Evolutionary conservation across 371 early-diverging fungal genomes (phyloP), one percentile per base, ranked within the genome.

Genomic region (Mucor velutinosus): DNA sequence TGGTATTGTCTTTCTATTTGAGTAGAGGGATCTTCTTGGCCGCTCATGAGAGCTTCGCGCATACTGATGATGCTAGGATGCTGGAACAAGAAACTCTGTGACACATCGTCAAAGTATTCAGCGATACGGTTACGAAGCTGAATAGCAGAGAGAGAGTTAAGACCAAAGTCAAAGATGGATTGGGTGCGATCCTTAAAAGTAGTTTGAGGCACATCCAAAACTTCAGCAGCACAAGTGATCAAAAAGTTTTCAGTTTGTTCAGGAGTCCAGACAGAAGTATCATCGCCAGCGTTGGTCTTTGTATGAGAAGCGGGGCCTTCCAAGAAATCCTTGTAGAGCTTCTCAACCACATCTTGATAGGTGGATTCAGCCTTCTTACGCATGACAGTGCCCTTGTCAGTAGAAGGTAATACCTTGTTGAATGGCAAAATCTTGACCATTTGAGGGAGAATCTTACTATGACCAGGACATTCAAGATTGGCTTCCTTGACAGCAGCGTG

Each of bases 401-500:
- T 79, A 0, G 39, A 30, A 7, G 75, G 73, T 4, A 80, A 41
- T 0, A 56, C 23, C 6, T 67, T 53, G 17, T 70, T 58, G 3
- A 73, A 41, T 4, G 78, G 81, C 1, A 85, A 58, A 11, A 82
- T 72, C 19, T 78, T 66, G 2, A 82, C 68, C 79, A 85, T 76
- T 55, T 80, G 75, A 2, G 69, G 72, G 1, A 79, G n/a, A 14
- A 85, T 65, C 0, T 53, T 65, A 33, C 77, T 77, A 47, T 82
- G 78, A 6, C 45, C 62, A 3, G 81, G 81, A 27, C 72, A 72
- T 29, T 51, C 55, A 21, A 59, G 62, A 60, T 84, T 85, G 17
- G 74, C 78, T 14, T 66, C 25, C 7, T 72, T 55, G 23, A 82
- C 74, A 35, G 74, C 75, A 27, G 62, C 66, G 23, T 68, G 58